phyloP scores from a whole-genome alignment of 257 asterid genomes.

The Jacaranda mimosifolia region DNA sequence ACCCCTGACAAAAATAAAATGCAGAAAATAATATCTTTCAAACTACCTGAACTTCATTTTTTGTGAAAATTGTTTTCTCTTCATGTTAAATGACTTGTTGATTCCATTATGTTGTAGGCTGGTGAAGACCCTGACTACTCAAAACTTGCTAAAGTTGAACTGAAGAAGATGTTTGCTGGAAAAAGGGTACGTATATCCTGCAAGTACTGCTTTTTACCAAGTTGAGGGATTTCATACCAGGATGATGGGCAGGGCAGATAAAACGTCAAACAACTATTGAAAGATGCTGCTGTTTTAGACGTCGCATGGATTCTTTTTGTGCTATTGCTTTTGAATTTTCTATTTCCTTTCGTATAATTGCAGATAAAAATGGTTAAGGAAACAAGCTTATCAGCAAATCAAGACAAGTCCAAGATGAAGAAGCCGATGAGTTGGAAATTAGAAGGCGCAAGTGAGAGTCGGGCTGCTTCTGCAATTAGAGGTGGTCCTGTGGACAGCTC shows the following conservation, averaged over 20 bases:
- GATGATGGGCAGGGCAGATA: neutral
- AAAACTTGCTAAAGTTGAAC: slow-evolving; percentile 69
- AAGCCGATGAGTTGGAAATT: slow-evolving; percentile 58
- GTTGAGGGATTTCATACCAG: neutral
- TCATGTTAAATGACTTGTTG: neutral
- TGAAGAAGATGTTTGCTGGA: slow-evolving; percentile 70
- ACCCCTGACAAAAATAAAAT: no score
- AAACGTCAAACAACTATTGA: no score
- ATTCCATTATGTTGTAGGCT: slow-evolving; percentile 55
- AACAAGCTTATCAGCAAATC: slow-evolving; percentile 83
- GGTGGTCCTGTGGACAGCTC: slow-evolving; percentile 60
- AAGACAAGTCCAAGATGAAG: slow-evolving; percentile 73
- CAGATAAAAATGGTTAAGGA: slow-evolving; percentile 68
- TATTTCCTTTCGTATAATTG: neutral
- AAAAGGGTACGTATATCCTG: slow-evolving; percentile 56
- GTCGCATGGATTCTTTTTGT: neutral
- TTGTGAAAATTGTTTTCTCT: neutral
- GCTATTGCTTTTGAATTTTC: neutral
- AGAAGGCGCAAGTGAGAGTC: slow-evolving; percentile 46
- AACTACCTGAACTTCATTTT: neutral
- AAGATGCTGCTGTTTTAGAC: no score
- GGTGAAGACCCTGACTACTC: slow-evolving; percentile 80
- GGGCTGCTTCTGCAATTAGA: slow-evolving; percentile 42
- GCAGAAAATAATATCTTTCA: no score
- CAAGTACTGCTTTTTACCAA: neutral